Evolutionary conservation across 225 moss, liverwort and hornwort genomes (phyloP).

Genomic region (Polytrichum commune): DNA sequence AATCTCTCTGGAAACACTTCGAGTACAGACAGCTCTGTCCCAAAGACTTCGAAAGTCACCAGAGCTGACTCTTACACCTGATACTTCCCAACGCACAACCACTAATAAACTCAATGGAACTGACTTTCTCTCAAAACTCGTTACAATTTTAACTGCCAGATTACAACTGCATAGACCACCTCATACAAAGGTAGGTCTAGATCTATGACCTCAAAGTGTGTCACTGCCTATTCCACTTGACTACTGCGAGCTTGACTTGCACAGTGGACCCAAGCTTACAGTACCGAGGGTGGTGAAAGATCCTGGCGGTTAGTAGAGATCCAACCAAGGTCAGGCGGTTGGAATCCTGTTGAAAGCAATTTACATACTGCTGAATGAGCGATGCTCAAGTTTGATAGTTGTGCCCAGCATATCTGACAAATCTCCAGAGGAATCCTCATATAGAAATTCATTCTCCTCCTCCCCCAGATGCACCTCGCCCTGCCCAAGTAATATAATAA

Average conservation of each 20-base stretch:
- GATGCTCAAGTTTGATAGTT: conserved; percentile 44
- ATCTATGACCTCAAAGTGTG: neutral
- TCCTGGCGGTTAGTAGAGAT: neutral
- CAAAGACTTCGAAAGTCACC: neutral
- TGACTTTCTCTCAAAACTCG: conserved; percentile 1
- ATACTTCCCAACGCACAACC: neutral
- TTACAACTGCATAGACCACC: neutral
- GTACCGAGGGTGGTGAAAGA: neutral
- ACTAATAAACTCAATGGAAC: conserved; percentile 2
- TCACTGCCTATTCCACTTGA: neutral
- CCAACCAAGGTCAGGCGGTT: neutral
- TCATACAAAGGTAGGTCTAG: neutral
- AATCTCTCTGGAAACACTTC: neutral
- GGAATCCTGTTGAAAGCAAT: conserved; percentile 4
- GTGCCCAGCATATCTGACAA: conserved; percentile 54
- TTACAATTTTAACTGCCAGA: conserved; percentile 7
- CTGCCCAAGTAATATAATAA: neutral
- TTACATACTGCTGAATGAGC: conserved; percentile 45
- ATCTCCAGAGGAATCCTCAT: conserved; percentile 77
- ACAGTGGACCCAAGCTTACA: neutral
- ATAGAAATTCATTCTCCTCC: conserved; percentile 65
- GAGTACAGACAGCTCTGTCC: conserved; percentile 2
- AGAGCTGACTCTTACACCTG: neutral
- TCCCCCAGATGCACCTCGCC: conserved; percentile 44
- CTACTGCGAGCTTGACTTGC: neutral